Conservation (phyloP, 305 asterid genomes). For the Solanum hybrid region DNA sequence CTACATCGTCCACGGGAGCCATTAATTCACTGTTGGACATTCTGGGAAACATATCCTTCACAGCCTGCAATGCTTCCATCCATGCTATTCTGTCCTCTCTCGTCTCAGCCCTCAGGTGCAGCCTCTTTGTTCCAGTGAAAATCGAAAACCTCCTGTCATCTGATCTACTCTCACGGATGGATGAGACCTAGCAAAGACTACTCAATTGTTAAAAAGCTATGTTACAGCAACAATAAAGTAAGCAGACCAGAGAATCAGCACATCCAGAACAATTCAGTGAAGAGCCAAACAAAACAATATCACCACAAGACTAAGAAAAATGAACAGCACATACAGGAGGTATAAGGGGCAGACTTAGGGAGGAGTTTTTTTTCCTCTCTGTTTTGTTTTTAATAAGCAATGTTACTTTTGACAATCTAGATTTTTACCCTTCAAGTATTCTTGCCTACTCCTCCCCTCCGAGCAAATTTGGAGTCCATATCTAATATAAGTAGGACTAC, state of each 20-base stretch:
- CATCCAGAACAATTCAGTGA: background rate
- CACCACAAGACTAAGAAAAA: background rate
- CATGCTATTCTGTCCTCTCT: slow-evolving; percentile 77
- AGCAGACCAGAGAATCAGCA: background rate
- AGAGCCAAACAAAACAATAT: background rate
- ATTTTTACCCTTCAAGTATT: background rate
- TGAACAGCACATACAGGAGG: background rate
- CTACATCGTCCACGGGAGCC: slow-evolving; percentile 69
- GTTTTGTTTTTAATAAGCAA: background rate
- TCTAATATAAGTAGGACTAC: background rate
- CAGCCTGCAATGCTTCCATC: slow-evolving; percentile 91
- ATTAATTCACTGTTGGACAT: slow-evolving; percentile 89
- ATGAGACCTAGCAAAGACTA: slow-evolving; percentile 57
- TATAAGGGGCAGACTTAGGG: background rate
- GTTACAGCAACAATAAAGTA: background rate
- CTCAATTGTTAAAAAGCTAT: slow-evolving; percentile 13
- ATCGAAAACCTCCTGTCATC: slow-evolving; percentile 94
- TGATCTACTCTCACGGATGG: slow-evolving; percentile 82
- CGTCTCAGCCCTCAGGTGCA: slow-evolving; percentile 87
- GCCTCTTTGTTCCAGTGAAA: slow-evolving; percentile 90
- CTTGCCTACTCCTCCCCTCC: background rate
- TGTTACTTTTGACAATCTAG: background rate
- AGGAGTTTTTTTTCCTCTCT: background rate
- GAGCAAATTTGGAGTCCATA: background rate
- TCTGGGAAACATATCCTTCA: slow-evolving; percentile 94